phyloP scores from a whole-genome alignment of 1,284 basidiomycete species.

The Rhizopogon parksii region DNA sequence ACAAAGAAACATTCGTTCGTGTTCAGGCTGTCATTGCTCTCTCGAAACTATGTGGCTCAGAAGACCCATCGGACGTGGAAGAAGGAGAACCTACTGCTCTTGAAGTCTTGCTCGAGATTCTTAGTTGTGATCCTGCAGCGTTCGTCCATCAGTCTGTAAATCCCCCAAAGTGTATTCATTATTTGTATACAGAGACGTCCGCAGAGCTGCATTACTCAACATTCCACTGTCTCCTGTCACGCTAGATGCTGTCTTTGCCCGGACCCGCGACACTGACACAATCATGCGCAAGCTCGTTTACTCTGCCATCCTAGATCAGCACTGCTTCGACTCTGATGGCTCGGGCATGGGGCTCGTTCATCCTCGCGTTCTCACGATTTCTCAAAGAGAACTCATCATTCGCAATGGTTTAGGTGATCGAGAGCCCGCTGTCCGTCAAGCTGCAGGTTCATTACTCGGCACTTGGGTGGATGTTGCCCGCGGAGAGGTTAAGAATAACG shows the following conservation, averaged over 20 bases:
- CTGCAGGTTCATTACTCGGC: slow-evolving; percentile 72
- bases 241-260: slow-evolving; percentile 65
- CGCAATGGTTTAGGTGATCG: slow-evolving; percentile 84
- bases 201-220: slow-evolving; percentile 80
- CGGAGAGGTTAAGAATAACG: slow-evolving; percentile 35
- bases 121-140: slow-evolving; percentile 75
- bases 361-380: slow-evolving; percentile 64
- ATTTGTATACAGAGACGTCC: slow-evolving; percentile 66
- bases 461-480: slow-evolving; percentile 70
- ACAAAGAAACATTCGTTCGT: slow-evolving; percentile 82
- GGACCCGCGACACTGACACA: slow-evolving; percentile 83
- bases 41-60: slow-evolving; percentile 75
- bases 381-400: slow-evolving; percentile 74
- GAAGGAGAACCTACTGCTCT: slow-evolving; percentile 61
- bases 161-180: slow-evolving; percentile 1
- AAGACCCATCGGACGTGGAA: slow-evolving; percentile 62
- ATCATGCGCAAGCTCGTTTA: slow-evolving; percentile 81
- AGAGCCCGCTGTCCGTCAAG: slow-evolving; percentile 75
- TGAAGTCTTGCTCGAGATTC: slow-evolving; percentile 66
- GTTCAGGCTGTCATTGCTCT: slow-evolving; percentile 83
- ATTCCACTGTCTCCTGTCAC: slow-evolving; percentile 60
- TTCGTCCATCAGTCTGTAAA: slow-evolving; percentile 36
- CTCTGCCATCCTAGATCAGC: slow-evolving; percentile 47
- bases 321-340: slow-evolving; percentile 15
- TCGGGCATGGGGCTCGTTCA: slow-evolving; percentile 49